These are phyloP conservation scores for Penicillium sp. DNA, from an alignment of 2,329 filamentous ascomycete species.

Conservation along the genomic window DNA sequence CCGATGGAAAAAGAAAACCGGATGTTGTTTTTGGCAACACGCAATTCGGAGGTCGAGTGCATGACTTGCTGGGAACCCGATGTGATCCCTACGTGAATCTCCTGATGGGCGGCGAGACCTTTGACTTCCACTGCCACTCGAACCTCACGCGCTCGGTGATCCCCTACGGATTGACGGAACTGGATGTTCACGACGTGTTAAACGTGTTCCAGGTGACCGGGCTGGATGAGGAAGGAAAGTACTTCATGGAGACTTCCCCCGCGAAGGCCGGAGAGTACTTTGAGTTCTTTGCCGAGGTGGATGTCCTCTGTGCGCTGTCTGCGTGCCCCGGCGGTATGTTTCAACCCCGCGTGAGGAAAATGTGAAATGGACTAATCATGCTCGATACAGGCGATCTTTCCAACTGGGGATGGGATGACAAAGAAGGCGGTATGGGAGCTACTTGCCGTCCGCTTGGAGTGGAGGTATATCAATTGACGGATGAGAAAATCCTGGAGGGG, in stretches of 20 bases:
- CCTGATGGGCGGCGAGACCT: conserved; percentile 67
- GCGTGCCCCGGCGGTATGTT: conserved; percentile 68
- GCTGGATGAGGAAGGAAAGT: conserved; percentile 67
- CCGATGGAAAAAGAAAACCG: conserved; percentile 32
- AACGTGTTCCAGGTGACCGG: conserved; percentile 87
- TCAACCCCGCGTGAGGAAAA: background rate
- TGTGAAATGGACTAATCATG: conserved; percentile 14
- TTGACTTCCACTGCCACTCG: conserved; percentile 81
- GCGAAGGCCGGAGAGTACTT: conserved; percentile 55
- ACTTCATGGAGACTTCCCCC: conserved; percentile 65
- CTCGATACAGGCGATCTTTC: conserved; percentile 62
- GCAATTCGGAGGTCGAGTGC: conserved; percentile 63
- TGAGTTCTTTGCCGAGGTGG: conserved; percentile 78
- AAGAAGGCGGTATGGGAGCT: conserved; percentile 57
- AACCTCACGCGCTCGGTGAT: conserved; percentile 73
- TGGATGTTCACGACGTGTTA: conserved; percentile 78
- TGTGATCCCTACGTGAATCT: conserved; percentile 83
- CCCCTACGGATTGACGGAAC: conserved; percentile 66
- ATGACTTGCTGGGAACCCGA: conserved; percentile 77
- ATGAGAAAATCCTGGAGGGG: conserved; percentile 53
- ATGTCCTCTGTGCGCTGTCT: conserved; percentile 63
- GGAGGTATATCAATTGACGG: conserved; percentile 65
- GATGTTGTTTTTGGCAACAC: conserved; percentile 44
- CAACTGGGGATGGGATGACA: conserved; percentile 73
- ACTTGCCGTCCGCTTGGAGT: conserved; percentile 74